These are phyloP conservation scores for Colletotrichum ledebouriae DNA, from an alignment of 2,329 filamentous ascomycete genomes.

Conservation along the genomic window DNA sequence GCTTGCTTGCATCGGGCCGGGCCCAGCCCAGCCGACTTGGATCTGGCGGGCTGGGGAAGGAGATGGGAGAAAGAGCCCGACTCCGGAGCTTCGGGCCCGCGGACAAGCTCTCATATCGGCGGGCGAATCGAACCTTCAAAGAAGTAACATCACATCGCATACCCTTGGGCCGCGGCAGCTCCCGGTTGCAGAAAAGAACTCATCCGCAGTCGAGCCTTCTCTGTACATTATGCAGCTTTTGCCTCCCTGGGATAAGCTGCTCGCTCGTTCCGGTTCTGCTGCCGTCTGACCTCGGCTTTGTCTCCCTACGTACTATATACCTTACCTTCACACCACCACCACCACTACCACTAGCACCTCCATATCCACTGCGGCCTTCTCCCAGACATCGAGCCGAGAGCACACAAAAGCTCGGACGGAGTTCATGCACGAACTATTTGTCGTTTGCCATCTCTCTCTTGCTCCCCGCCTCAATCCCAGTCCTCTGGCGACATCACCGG, in stretches of 20 bases:
- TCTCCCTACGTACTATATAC: neutral
- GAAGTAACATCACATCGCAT: neutral
- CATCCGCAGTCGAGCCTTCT: too few relatives aligned
- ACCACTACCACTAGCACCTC: too few relatives aligned
- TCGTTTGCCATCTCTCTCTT: neutral
- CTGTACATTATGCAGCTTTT: too few relatives aligned
- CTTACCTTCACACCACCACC: too few relatives aligned
- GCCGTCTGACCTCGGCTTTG: neutral
- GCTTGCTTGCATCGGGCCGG: neutral
- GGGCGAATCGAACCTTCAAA: neutral
- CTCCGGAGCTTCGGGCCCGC: constrained; percentile 9
- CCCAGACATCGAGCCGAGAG: too few relatives aligned
- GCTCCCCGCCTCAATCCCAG: neutral
- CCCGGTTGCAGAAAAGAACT: too few relatives aligned
- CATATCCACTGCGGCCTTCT: neutral
- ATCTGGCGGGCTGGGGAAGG: constrained; percentile 1
- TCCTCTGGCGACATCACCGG: neutral
- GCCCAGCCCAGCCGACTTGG: neutral
- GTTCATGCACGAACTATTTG: constrained; percentile 14
- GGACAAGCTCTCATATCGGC: neutral
- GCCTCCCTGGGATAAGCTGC: too few relatives aligned
- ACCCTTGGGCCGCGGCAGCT: too few relatives aligned
- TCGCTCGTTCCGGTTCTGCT: too few relatives aligned
- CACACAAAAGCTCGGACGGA: constrained; percentile 17
- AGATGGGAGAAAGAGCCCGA: neutral